Base-by-base conservation (phyloP, 768 basidiomycete species). In the Mycena alexandri region DNA sequence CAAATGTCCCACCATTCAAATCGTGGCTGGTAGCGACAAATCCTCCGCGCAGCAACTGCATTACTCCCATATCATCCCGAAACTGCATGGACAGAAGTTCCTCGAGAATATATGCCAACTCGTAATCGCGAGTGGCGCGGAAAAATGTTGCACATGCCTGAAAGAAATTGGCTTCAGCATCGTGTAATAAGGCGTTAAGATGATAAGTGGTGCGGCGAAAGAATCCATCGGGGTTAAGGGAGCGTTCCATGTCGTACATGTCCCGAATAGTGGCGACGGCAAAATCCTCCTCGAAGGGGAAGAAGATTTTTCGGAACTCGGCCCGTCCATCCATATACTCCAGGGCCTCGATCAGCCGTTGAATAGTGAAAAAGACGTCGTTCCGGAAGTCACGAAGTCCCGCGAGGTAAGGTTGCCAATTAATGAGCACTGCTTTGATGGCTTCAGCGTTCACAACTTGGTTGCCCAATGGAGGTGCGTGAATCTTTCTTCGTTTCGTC, bases 101-200 rank as follows among this genome's bases (percentile, higher is more conserved):
- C n/a, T 57, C 57, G 7, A 46, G 6, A 2, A 24, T 22, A 22
- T 11, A 58, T 1, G 56, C 56, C 12, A 44, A 24, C 2, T 58
- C 29, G 25, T 8, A 58, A 7, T 58, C 56, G 10, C 33, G 2
- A 8, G 24, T 22, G 9, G 21, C 14, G 2, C 56, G 42, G 11
- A 58, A 58, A 2, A 46, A 25, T 2, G 46, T 58, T 3, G 55
- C 21, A 10, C 55, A 56, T 2, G 22, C 41, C 21, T 56, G 55
- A 0, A 56, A 24, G 14, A 58, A 58, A 21, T 58, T 58, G 17
- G 10, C 24, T 34, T 58, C 56, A 29, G 56, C 56, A 46, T 58
- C 43, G 29, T 58, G 56, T 3, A 58, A 43, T 5, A 58, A 9
- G 2, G 56, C 29, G 29, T 58, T 46, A 1, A 58, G 25, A 34